These are phyloP conservation scores for Salvia splendens DNA, from an alignment of 257 asterid species.

Conservation along the genomic window DNA sequence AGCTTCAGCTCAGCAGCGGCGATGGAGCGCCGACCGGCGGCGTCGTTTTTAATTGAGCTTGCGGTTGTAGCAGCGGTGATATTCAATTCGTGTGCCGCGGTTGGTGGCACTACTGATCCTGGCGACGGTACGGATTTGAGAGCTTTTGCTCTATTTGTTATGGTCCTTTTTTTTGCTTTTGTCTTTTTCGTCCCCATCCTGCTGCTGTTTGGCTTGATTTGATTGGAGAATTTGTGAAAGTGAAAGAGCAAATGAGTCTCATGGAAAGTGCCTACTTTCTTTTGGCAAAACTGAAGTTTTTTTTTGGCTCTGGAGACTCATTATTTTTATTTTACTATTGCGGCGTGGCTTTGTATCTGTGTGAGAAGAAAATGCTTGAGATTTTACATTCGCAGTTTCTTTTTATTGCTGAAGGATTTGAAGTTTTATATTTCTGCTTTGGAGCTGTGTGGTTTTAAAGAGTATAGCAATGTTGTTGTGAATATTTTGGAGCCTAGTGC, in stretches of 20 bases:
- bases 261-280: conserved; percentile 19
- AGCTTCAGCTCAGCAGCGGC: conserved; percentile 27
- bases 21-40: conserved; percentile 45
- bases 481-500: conserved; percentile 21
- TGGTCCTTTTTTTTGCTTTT: background rate
- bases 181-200: conserved; percentile 6
- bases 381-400: conserved; percentile 8
- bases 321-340: conserved; percentile 8
- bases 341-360: conserved; percentile 15
- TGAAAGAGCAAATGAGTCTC: conserved; percentile 14
- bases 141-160: conserved; percentile 9
- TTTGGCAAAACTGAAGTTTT: background rate
- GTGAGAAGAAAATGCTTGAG: conserved; percentile 26
- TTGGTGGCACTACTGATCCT: conserved; percentile 61
- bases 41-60: conserved; percentile 31
- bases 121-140: conserved; percentile 54
- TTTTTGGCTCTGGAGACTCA: background rate
- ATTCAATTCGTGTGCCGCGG: conserved; percentile 31
- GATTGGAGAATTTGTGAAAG: conserved; percentile 15
- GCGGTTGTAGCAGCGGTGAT: conserved; percentile 40
- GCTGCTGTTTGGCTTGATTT: conserved; percentile 25
- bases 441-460: conserved; percentile 30
- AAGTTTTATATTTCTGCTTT: conserved; percentile 9
- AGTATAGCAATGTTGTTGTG: conserved; percentile 20
- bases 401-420: background rate